Percentiles rank a stretch among this genome's conserved stretches.
phyloP scores from a whole-genome alignment of 2,329 filamentous ascomycete species.

The Alternaria sp. region DNA sequence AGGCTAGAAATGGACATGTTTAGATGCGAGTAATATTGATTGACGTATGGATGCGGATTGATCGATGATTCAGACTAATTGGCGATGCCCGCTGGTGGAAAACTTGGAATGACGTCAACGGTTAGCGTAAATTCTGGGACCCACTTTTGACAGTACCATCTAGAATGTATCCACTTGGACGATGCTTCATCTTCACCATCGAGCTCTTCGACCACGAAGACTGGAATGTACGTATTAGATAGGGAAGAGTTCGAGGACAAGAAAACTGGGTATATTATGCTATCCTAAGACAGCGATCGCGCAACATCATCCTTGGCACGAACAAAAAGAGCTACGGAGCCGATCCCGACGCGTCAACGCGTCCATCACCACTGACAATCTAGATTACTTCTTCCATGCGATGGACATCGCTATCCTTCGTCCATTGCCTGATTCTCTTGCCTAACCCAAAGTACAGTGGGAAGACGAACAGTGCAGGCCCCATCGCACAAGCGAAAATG shows the following conservation, averaged over 20 bases:
- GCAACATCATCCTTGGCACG: background rate
- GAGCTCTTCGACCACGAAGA: background rate
- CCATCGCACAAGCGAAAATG: conserved; percentile 53
- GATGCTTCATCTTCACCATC: background rate
- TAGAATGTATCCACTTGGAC: background rate
- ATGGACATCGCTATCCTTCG: conserved; percentile 35
- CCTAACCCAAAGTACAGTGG: conserved; percentile 54
- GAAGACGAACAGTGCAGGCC: conserved; percentile 51
- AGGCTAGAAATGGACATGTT: conserved; percentile 32
- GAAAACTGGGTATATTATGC: background rate
- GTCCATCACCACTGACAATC: background rate
- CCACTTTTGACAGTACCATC: background rate
- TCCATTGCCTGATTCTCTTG: conserved; percentile 52
- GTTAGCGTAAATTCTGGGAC: conserved; percentile 10
- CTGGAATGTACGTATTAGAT: background rate
- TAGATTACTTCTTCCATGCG: conserved; percentile 26
- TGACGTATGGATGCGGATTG: background rate
- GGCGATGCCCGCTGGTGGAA: conserved; percentile 5
- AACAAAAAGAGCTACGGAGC: background rate
- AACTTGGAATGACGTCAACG: conserved; percentile 21
- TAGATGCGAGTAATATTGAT: background rate
- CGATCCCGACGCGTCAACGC: background rate
- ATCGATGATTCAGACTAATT: background rate
- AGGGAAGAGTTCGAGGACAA: background rate
- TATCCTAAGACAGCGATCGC: background rate